Percentiles rank a stretch among this genome's conserved stretches.
Evolutionary conservation across 306 rosid species (phyloP).

Genomic region (Cercis canadensis): DNA sequence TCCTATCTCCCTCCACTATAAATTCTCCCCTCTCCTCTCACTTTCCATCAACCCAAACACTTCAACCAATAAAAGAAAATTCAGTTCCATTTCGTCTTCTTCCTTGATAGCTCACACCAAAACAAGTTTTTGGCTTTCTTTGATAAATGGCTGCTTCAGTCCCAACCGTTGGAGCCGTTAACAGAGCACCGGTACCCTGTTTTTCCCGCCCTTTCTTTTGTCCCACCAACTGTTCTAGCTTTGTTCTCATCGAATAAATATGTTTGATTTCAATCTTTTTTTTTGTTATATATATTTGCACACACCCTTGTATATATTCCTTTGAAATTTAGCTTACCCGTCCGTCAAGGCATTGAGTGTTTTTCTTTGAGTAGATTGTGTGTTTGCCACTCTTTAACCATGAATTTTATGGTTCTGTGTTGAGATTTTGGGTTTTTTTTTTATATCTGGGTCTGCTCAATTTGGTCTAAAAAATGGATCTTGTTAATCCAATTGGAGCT

Average conservation of each 20-base stretch:
- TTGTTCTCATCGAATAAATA: conserved; percentile 2
- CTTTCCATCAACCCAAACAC: conserved; percentile 29
- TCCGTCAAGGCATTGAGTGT: too few species aligned
- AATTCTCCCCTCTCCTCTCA: conserved; percentile 34
- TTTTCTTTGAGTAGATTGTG: not conserved
- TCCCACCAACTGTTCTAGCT: not conserved
- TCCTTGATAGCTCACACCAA: not conserved
- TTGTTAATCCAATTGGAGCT: conserved; percentile 13
- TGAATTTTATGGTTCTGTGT: not conserved
- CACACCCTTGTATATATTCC: not conserved
- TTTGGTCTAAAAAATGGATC: conserved; percentile 10
- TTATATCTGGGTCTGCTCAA: conserved; percentile 6
- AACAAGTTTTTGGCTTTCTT: conserved; percentile 1
- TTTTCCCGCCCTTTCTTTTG: conserved; percentile 27
- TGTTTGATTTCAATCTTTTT: conserved; percentile 12
- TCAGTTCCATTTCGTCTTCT: conserved; percentile 35
- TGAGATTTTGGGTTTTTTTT: not conserved
- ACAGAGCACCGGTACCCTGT: conserved; percentile 56
- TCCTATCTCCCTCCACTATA: conserved; percentile 38
- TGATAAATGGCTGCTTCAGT: conserved; percentile 67
- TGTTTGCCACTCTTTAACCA: not conserved
- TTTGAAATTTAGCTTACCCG: not conserved
- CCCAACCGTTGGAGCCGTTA: conserved; percentile 57
- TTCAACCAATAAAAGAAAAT: not conserved
- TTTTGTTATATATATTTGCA: not conserved